Percentiles rank a stretch among this genome's conserved stretches.
Evolutionary conservation across 106 monocot genomes (phyloP).

Genomic region (Acorus calamus): DNA sequence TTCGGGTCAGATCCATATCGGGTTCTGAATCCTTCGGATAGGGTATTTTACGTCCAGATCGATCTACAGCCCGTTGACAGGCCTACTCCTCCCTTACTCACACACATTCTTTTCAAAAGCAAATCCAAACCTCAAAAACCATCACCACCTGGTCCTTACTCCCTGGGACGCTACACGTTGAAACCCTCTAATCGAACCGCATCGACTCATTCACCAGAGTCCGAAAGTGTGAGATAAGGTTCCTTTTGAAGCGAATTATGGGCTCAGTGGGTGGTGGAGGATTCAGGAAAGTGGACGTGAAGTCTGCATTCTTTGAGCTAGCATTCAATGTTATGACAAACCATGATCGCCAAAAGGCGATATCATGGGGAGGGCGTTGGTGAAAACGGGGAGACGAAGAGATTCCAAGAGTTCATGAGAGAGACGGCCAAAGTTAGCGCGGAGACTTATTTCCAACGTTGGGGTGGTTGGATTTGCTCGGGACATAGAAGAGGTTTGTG

Average conservation of each 20-base stretch:
- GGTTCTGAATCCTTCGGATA: no score
- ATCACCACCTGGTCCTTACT: no score
- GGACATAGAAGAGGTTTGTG: constrained; percentile 12
- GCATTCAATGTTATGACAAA: not conserved
- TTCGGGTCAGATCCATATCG: no score
- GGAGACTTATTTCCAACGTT: not conserved
- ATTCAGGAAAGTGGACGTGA: not conserved
- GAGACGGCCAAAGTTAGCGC: not conserved
- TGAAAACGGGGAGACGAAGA: not conserved
- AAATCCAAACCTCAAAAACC: no score
- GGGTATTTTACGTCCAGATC: no score
- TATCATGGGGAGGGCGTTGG: not conserved
- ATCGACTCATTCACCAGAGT: not conserved
- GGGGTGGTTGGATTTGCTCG: constrained; percentile 3
- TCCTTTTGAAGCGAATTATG: not conserved
- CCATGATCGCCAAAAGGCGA: not conserved
- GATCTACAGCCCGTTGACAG: no score
- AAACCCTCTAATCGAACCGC: not conserved
- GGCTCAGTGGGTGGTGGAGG: not conserved
- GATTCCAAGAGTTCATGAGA: not conserved
- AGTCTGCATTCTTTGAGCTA: not conserved
- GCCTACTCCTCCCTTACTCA: no score
- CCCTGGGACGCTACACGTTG: no score
- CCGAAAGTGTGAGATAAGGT: not conserved
- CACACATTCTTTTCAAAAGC: no score